Evolutionary conservation across 1,284 basidiomycete species (phyloP).

Genomic region (Pseudozyma flocculosa): DNA sequence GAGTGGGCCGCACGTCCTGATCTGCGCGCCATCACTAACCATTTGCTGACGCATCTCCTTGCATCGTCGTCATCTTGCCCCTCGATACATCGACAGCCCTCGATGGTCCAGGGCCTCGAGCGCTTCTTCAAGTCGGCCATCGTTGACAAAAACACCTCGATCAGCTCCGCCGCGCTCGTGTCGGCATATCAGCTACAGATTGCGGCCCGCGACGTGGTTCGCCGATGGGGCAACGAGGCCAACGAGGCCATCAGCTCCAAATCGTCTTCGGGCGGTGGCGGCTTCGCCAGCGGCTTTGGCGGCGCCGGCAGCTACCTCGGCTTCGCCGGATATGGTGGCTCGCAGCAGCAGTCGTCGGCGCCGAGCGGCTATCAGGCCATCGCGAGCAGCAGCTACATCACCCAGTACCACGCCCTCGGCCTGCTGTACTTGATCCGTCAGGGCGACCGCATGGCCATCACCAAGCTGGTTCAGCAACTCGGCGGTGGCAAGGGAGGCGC

Average conservation of each 20-base stretch:
- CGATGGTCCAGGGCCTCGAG: slow-evolving; percentile 97
- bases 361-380: slow-evolving; percentile 78
- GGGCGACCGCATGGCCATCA: slow-evolving; percentile 97
- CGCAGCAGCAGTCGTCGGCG: slow-evolving; percentile 57
- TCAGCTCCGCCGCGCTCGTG: slow-evolving; percentile 92
- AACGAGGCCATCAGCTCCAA: slow-evolving; percentile 83
- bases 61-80: no score
- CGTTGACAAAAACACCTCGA: slow-evolving; percentile 92
- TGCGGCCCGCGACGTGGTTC: slow-evolving; percentile 77
- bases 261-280: slow-evolving; percentile 17
- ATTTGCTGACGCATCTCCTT: no score
- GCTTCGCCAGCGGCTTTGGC: slow-evolving; percentile 58
- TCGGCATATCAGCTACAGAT: slow-evolving; percentile 97
- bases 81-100: slow-evolving; percentile 65
- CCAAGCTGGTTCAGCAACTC: slow-evolving; percentile 95
- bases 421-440: slow-evolving; percentile 92
- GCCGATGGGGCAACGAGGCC: slow-evolving; percentile 96
- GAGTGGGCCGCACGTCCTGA: slow-evolving; percentile 61
- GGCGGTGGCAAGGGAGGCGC: slow-evolving; percentile 63
- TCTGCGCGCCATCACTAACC: no score
- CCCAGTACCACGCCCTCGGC: slow-evolving; percentile 96
- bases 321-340: slow-evolving; percentile 36
- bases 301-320: slow-evolving; percentile 60
- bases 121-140: slow-evolving; percentile 99
- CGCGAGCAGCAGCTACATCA: slow-evolving; percentile 68